Evolutionary conservation across 176 grass and related monocot genomes (phyloP).

Genomic region (Microstegium vimineum): DNA sequence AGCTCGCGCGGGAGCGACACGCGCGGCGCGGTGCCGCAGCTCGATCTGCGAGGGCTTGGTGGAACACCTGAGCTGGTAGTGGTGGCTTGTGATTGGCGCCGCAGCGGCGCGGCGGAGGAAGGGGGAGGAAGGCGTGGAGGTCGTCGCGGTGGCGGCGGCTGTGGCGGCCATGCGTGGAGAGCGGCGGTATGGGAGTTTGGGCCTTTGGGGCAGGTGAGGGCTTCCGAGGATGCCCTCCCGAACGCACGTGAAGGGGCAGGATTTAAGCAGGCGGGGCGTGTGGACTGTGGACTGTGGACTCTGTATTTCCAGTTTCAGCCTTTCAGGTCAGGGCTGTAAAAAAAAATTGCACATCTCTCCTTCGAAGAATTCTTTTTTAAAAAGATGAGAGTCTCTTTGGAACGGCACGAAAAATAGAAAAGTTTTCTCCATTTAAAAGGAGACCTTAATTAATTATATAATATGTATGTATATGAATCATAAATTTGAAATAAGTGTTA

Average conservation of each 20-base stretch:
- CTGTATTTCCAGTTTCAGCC: neutral
- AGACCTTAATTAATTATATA: too few species aligned
- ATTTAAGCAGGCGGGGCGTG: constrained; percentile 42
- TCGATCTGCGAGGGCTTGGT: neutral
- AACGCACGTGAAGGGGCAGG: constrained; percentile 24
- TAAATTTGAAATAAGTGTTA: too few species aligned
- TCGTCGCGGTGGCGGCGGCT: neutral
- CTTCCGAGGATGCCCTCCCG: constrained; percentile 52
- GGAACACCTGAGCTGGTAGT: neutral
- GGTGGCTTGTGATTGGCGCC: neutral
- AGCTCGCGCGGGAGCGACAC: neutral
- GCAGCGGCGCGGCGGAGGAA: constrained; percentile 16
- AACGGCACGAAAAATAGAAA: too few species aligned
- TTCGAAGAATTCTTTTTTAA: too few species aligned
- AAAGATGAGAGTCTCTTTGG: too few species aligned
- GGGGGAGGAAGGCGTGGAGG: constrained; percentile 18
- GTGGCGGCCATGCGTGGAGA: constrained; percentile 23
- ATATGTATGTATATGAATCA: too few species aligned
- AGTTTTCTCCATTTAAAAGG: too few species aligned
- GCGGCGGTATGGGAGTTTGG: constrained; percentile 3
- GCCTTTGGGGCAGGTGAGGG: constrained; percentile 9
- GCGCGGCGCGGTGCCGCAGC: constrained; percentile 24
- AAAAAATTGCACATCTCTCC: too few species aligned
- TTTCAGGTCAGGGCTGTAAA: too few species aligned
- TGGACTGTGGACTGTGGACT: neutral